Base-by-base conservation (phyloP, 208 protist species). In the Wallacemonas sp. region DNA sequence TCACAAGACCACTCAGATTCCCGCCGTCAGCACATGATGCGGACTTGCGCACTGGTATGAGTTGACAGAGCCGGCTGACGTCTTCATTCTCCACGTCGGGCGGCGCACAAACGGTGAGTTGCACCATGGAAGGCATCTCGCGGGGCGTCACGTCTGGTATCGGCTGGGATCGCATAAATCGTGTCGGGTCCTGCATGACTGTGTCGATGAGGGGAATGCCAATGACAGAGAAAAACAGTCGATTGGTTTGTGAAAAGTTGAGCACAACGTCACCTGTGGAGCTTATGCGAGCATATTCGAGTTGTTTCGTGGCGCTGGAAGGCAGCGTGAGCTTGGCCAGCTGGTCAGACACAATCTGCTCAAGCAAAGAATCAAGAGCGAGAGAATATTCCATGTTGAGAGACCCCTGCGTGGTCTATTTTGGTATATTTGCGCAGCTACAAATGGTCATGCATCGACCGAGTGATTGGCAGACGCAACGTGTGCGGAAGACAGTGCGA, bases 1-100 rank as follows among this genome's bases (percentile, higher is more conserved):
- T n/a, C n/a, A n/a, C n/a, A n/a, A n/a, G n/a, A n/a, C 9, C 36
- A 41, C 36, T 41, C 22, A 9, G 4, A 4, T 49, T 19, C 17
- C 44, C 17, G 44, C 44, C 17, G 44, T 6, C 4, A 8, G 44
- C 44, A 19, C 19, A 34, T 2, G 4, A 6, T 26, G 8, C 8
- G 4, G 30, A 33, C 22, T 58, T 58, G 51, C 30, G 19, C 4
- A 58, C 51, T 2, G 51, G 51, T 11, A 58, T 58, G 51, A 58
- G 51, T 14, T 58, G 3, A 31, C 51, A 58, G 30, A 58, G 51
- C 9, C 31, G 26, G 2, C 19, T 8, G 9, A 58, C 30, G 14
- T 34, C 24, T 31, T 33, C 51, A 39, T 58, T 58, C 9, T 17
- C 51, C 4, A 38, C n/a, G 1, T 58, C 51, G 12, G 4, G 4